Percentiles rank a stretch among this genome's conserved stretches.
These are phyloP conservation scores for Penicillium italicum DNA, from an alignment of 2,329 filamentous ascomycete species.

Conservation along the genomic window DNA sequence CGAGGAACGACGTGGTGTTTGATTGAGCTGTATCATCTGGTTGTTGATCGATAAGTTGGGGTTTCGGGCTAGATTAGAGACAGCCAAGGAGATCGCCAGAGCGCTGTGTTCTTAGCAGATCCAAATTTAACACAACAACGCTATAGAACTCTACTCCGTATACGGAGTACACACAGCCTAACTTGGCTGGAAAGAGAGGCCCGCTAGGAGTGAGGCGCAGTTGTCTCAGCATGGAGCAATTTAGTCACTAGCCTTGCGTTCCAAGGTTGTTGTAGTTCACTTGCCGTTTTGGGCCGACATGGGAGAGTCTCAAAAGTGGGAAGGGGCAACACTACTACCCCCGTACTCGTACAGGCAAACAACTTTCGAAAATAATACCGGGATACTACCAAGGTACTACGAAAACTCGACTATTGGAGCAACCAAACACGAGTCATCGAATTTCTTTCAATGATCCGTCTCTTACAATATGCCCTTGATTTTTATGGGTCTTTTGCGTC, in stretches of 20 bases:
- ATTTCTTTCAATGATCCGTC: not conserved
- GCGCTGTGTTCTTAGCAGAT: not conserved
- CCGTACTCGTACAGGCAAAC: not conserved
- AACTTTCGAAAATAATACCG: not conserved
- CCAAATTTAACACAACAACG: not conserved
- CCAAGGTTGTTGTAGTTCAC: not conserved
- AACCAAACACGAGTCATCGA: not conserved
- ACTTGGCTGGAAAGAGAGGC: not conserved
- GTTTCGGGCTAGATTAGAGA: not conserved
- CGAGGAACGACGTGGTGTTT: slow-evolving; percentile 37
- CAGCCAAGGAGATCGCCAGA: not conserved
- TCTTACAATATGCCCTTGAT: not conserved
- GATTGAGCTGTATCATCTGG: not conserved
- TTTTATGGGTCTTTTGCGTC: not conserved
- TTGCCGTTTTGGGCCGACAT: not conserved
- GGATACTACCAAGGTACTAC: not conserved
- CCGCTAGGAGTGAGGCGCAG: not conserved
- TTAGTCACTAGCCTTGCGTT: not conserved
- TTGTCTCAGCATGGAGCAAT: slow-evolving; percentile 6
- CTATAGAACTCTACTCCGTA: not conserved
- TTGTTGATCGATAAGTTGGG: too few species aligned
- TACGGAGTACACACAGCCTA: not conserved
- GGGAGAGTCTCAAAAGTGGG: not conserved
- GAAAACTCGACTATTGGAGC: not conserved
- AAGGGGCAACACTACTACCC: not conserved